Evolutionary conservation across 2,329 filamentous ascomycete species (phyloP), one percentile per base, ranked within the genome.

Genomic region (Aspergillus pseudoglaucus): DNA sequence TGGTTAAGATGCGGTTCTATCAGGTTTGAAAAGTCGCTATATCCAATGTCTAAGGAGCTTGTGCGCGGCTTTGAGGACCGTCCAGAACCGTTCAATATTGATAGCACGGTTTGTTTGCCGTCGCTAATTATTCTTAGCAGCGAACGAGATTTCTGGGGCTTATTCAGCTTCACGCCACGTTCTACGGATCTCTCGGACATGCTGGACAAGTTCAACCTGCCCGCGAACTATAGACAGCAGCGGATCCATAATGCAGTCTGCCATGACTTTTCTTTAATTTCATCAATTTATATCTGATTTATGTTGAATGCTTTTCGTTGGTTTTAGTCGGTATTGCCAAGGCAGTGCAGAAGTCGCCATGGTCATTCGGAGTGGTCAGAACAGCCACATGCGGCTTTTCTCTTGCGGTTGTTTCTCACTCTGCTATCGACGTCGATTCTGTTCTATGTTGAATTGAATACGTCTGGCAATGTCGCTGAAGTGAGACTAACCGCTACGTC

Each of bases 181-280:
- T 30, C 25, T 10, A 30, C 25, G 25, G 25, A 30, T 12, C 10
- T 30, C 37, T 37, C 39, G 46, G 54, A 47, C 45, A 48, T 50
- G 47, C 52, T 44, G 9, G 37, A 23, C 44, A 35, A 53, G 45
- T 52, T 37, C 45, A 45, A 44, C 33, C 47, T 50, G 51, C 42
- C 43, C 45, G 42, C 49, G 32, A 47, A 46, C 39, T 38, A 47
- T 52, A 45, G 47, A 54, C 45, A 44, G 42, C 46, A 53, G 42
- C 25, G 48, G 35, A 33, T 47, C 49, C 47, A 48, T 52, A 47
- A 42, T 42, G 41, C 17, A 47, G 42, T 38, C 49, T 58, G 44
- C 46, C 39, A 46, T 50, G 41, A 41, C 46, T 50, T 35, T 25
- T 39, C 17, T 20, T 39, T 45, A 48, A 35, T 44, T 48, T 44